These are phyloP conservation scores for Kwoniella europaea DNA, from an alignment of 768 basidiomycete species.

Conservation along the genomic window DNA sequence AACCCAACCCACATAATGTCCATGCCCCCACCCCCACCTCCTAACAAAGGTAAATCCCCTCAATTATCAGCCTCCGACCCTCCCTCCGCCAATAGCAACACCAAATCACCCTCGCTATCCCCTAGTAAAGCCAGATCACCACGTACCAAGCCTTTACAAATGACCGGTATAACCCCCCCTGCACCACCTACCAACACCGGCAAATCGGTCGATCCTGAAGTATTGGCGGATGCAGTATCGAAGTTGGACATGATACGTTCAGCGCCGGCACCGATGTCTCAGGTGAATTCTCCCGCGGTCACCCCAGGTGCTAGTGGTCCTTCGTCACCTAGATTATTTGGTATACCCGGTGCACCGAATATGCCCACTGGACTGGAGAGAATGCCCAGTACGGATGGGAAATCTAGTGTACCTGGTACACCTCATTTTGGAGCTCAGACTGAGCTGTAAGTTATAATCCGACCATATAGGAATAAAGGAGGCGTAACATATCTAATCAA, in stretches of 20 bases:
- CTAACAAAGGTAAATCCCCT: constrained; percentile 19
- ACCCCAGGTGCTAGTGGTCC: constrained; percentile 37
- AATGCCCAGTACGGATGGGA: constrained; percentile 13
- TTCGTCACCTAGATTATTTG: constrained; percentile 26
- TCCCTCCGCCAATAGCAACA: not conserved
- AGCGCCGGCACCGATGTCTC: constrained; percentile 34
- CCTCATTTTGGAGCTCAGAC: constrained; percentile 58
- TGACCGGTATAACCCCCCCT: constrained; percentile 17
- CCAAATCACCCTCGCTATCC: constrained; percentile 8
- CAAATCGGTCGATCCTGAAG: constrained; percentile 34
- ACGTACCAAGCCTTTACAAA: constrained; percentile 5
- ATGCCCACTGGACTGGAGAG: constrained; percentile 5
- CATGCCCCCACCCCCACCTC: constrained; percentile 25
- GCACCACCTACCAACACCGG: not conserved
- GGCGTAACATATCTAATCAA: constrained; percentile 6
- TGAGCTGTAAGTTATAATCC: constrained; percentile 37
- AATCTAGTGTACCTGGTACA: constrained; percentile 48
- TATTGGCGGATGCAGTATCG: constrained; percentile 44
- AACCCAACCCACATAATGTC: constrained; percentile 16
- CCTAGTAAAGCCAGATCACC: constrained; percentile 9
- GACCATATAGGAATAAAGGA: not conserved
- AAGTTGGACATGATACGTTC: constrained; percentile 44
- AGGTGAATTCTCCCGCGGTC: constrained; percentile 23
- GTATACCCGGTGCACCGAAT: constrained; percentile 9
- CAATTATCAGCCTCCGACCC: not conserved